Conservation (phyloP, 441 rosid species). For the Euphorbia schlechtendalii region DNA sequence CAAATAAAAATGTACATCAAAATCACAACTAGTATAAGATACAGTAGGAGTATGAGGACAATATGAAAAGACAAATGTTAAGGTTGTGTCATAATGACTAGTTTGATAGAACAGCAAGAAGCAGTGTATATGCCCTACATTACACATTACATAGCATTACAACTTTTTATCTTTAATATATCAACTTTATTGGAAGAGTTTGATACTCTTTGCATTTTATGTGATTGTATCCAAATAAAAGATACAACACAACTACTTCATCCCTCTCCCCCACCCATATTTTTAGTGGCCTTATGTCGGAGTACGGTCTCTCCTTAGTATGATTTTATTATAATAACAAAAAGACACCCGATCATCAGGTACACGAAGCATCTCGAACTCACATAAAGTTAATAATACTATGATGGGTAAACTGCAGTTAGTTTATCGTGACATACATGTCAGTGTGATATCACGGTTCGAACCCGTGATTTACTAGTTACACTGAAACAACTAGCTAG, state of each 20-base stretch:
- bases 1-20: constrained; percentile 17
- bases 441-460: too few relatives aligned
- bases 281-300: constrained; percentile 32
- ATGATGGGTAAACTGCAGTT: too few relatives aligned
- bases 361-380: too few relatives aligned
- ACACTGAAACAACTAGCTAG: too few relatives aligned
- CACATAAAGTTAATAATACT: too few relatives aligned
- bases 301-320: constrained; percentile 17
- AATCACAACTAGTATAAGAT: constrained; percentile 5
- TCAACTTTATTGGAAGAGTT: constrained; percentile 31
- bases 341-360: too few relatives aligned
- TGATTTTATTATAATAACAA: too few relatives aligned
- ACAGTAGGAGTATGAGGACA: constrained; percentile 47
- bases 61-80: constrained; percentile 92
- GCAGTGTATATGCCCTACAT: constrained; percentile 35
- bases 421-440: too few relatives aligned
- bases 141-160: background rate
- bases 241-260: constrained; percentile 34
- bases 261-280: constrained; percentile 26
- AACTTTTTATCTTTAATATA: constrained; percentile 24
- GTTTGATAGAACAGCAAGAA: constrained; percentile 38
- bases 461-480: too few relatives aligned
- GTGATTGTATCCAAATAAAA: constrained; percentile 41
- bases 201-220: constrained; percentile 30
- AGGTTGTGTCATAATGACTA: constrained; percentile 79